Evolutionary conservation across 371 early-diverging fungal genomes (phyloP), one percentile per base, ranked within the genome.

Genomic region (Haplosporangium sp.): DNA sequence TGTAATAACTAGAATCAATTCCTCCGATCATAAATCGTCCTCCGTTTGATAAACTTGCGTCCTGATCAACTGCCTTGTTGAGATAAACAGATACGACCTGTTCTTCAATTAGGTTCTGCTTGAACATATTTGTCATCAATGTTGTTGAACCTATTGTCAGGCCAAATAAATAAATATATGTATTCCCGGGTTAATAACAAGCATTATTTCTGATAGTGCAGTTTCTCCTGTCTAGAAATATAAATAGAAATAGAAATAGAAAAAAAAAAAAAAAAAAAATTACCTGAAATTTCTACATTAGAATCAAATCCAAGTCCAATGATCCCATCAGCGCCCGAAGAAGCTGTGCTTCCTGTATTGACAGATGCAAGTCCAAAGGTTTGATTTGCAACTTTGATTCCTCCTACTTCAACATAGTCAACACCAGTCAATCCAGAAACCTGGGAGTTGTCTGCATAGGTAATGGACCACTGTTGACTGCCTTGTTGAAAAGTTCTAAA

Each of bases 11-110:
- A 4, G 63, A 53, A 44, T 79, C 81, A 1, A 79, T 67, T 13
- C 81, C 81, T 1, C 81, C 81, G 62, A 79, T 74, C 13, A 79
- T 79, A 50, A 79, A 79, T 11, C 65, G n/a, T 27, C 81, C 81
- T 2, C 81, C 81, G 7, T 71, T 53, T 7, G 81, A 68, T 17
- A 74, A 55, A 27, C 40, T 56, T 3, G 55, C 37, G 55, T 74
- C 81, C 66, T 79, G 81, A 13, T 74, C 48, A 9, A 55, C 45
- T 5, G 81, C 81, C 50, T 79, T 79, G 48, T 79, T 79, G 35
- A 79, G 56, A 74, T 75, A 79, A 2, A 79, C 81, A 3, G 81
- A 79, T 20, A 79, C 81, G 19, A 74, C 65, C 1, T 50, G 58
- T 15, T 74, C 61, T 27, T 79, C 81, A 3, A 79, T 74, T 35